Conservation (phyloP, 1,284 basidiomycete species). For the Sutorius eximius region DNA sequence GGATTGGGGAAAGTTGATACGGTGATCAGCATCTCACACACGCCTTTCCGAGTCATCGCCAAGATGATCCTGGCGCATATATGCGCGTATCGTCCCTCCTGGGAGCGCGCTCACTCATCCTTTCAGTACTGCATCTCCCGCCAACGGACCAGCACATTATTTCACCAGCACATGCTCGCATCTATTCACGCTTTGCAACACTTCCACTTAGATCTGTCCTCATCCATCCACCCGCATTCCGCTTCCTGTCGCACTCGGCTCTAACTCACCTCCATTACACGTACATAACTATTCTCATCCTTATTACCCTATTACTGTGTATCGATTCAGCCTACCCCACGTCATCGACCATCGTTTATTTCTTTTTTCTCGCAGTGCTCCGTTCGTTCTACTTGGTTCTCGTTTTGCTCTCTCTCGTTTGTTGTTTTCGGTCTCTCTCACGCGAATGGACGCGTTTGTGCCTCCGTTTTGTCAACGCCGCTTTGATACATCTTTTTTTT, state of each 20-base stretch:
- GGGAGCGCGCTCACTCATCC: not conserved
- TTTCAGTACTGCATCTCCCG: constrained; percentile 2
- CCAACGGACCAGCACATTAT: constrained; percentile 21
- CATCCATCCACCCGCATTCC: constrained; percentile 23
- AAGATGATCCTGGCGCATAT: constrained; percentile 5
- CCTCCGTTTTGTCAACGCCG: constrained; percentile 24
- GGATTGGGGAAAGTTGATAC: constrained; percentile 32
- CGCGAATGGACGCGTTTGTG: constrained; percentile 3
- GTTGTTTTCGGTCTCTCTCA: constrained; percentile 17
- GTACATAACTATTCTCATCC: constrained; percentile 30
- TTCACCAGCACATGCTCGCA: constrained; percentile 28
- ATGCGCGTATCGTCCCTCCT: constrained; percentile 1
- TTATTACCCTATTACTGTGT: constrained; percentile 30
- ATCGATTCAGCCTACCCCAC: constrained; percentile 24
- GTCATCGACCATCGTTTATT: constrained; percentile 5
- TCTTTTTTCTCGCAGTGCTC: constrained; percentile 21
- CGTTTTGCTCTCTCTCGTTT: constrained; percentile 22
- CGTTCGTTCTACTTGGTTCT: constrained; percentile 13
- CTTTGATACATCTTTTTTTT: constrained; percentile 16
- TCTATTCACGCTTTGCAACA: constrained; percentile 21
- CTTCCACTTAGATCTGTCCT: constrained; percentile 26
- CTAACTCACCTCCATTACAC: constrained; percentile 7
- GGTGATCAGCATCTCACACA: constrained; percentile 11
- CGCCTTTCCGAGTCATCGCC: not conserved
- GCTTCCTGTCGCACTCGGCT: constrained; percentile 18